Percentiles rank a stretch among this genome's conserved stretches.
These are phyloP conservation scores for Iberis pinnata DNA, from an alignment of 345 rosid species.

Conservation along the genomic window DNA sequence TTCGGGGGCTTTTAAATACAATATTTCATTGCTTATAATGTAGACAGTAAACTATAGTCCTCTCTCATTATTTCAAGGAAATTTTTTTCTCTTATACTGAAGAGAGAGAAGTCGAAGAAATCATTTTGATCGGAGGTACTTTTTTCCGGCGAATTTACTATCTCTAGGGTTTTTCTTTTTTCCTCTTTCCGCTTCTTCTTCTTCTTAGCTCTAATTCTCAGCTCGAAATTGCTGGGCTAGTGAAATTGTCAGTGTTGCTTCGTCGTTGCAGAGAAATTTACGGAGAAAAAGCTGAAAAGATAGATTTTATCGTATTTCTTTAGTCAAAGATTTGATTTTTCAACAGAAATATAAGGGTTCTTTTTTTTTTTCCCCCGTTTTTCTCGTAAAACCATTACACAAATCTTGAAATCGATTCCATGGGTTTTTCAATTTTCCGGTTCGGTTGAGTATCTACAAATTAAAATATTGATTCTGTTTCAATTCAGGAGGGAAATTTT, in stretches of 20 bases:
- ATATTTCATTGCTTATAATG: background rate
- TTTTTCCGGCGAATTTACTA: conserved; percentile 13
- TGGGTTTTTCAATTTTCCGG: conserved; percentile 24
- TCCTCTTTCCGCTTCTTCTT: conserved; percentile 2
- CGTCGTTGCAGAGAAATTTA: conserved; percentile 10
- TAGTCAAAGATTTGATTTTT: background rate
- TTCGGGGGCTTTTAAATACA: conserved; percentile 16
- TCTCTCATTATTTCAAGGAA: background rate
- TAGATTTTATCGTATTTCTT: conserved; percentile 6
- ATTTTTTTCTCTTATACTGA: background rate
- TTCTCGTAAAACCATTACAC: too few species aligned
- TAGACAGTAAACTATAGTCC: conserved; percentile 5
- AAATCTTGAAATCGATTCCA: conserved; percentile 21
- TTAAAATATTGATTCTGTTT: conserved; percentile 27
- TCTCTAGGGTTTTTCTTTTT: conserved; percentile 1
- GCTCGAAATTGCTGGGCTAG: background rate
- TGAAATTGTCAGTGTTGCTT: background rate
- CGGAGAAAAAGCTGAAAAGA: conserved; percentile 15
- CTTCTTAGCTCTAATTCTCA: conserved; percentile 3
- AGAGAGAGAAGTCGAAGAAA: conserved; percentile 21
- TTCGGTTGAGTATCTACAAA: conserved; percentile 14
- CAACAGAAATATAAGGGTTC: background rate
- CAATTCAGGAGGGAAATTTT: conserved; percentile 23
- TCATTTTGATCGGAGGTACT: conserved; percentile 32
- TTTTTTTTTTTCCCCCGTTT: background rate